Evolutionary conservation across 1,284 basidiomycete species (phyloP).

Genomic region (Boletus putidus): DNA sequence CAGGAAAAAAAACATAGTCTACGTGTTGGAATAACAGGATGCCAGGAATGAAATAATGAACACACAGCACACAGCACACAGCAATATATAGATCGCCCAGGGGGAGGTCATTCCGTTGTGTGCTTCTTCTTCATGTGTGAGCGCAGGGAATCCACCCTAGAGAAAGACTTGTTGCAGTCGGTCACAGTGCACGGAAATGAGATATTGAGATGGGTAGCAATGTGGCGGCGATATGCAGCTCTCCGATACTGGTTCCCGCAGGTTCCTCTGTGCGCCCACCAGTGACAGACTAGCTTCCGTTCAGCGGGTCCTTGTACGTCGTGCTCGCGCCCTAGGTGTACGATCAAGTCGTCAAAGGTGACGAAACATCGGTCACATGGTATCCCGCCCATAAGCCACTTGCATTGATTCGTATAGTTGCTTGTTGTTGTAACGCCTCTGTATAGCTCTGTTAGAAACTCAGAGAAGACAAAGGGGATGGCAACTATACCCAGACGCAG

Average conservation of each 20-base stretch:
- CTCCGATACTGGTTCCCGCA: constrained; percentile 1
- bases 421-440: not conserved
- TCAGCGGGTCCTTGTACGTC: not conserved
- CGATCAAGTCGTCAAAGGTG: constrained; percentile 3
- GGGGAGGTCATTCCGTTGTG: not conserved
- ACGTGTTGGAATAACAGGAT: too few relatives aligned
- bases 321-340: not conserved
- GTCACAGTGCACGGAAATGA: not conserved
- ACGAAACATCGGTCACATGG: not conserved
- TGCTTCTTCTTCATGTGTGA: not conserved
- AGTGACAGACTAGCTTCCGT: constrained; percentile 1
- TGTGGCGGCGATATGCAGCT: constrained; percentile 2
- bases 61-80: not conserved
- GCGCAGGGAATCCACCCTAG: not conserved
- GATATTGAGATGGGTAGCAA: not conserved
- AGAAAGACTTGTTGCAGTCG: constrained; percentile 1
- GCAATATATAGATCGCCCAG: not conserved
- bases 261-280: not conserved
- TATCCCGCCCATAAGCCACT: constrained; percentile 1
- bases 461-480: not conserved
- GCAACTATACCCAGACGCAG: not conserved
- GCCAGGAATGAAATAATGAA: not conserved
- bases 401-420: constrained; percentile 5
- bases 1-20: too few relatives aligned
- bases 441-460: not conserved